Evolutionary conservation across 352 stramenopile genomes (phyloP).

Genomic region (Globisporangium acanthophoron): DNA sequence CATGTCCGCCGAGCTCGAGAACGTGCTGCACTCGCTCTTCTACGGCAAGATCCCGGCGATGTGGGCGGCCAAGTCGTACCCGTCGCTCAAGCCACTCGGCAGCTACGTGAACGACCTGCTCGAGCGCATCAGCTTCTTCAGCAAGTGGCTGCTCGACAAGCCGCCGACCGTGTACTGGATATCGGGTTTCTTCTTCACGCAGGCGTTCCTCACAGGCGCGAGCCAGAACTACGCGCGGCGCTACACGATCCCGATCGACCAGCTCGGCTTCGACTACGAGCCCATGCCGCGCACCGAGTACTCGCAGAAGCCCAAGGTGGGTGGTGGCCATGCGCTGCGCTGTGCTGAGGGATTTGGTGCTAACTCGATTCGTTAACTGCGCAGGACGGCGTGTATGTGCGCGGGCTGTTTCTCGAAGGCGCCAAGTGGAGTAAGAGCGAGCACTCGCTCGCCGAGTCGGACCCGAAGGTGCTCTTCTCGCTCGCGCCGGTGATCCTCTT

Average conservation of each 20-base stretch:
- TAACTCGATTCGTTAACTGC: background rate
- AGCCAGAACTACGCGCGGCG: slow-evolving; percentile 93
- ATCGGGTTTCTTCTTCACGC: slow-evolving; percentile 94
- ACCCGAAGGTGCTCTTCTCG: slow-evolving; percentile 88
- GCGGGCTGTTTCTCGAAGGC: slow-evolving; percentile 87
- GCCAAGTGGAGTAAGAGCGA: slow-evolving; percentile 80
- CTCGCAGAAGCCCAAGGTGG: slow-evolving; percentile 58
- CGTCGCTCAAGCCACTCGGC: slow-evolving; percentile 89
- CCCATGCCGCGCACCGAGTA: slow-evolving; percentile 77
- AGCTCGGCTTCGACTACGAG: slow-evolving; percentile 78
- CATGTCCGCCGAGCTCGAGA: slow-evolving; percentile 92
- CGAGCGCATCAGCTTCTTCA: slow-evolving; percentile 88
- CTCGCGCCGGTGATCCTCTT: slow-evolving; percentile 82
- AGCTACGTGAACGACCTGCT: slow-evolving; percentile 91
- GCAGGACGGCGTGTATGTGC: slow-evolving; percentile 84
- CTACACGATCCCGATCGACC: slow-evolving; percentile 90
- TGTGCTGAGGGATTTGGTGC: background rate
- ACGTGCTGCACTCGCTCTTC: slow-evolving; percentile 88
- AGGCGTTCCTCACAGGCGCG: slow-evolving; percentile 93
- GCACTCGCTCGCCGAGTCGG: slow-evolving; percentile 67
- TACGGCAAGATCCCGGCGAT: slow-evolving; percentile 90
- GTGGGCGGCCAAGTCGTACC: slow-evolving; percentile 90
- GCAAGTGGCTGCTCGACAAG: slow-evolving; percentile 86
- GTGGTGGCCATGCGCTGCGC: background rate
- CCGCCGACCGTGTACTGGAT: slow-evolving; percentile 92